Base-by-base conservation (phyloP, 495 filamentous ascomycete species). In the Annulohypoxylon stygium region DNA sequence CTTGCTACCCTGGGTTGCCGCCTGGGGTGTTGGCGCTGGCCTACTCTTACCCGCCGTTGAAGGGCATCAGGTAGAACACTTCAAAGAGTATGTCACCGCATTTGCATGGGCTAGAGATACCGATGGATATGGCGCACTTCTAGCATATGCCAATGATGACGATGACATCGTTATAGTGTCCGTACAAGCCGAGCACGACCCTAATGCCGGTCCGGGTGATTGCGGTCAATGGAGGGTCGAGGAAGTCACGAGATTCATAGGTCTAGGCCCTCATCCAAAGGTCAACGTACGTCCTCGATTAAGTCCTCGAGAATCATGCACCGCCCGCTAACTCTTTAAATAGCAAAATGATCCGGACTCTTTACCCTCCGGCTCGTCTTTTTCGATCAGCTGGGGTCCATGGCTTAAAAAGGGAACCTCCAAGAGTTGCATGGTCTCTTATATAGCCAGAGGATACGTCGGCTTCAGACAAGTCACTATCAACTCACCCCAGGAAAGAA, bases 11-110 rank as follows among this genome's bases (percentile, higher is more conserved):
- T 79, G 77, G 77, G 25, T 79, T 14, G 59, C 70, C 16, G 70
- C 72, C 4, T 86, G 83, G 83, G 83, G 84, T 4, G 75, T 86
- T 0, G 84, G 84, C n/a, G 82, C 80, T 48, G 78, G 82, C 5
- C 43, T 86, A 11, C 69, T 85, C n/a, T 72, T 86, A n/a, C 84
- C 84, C 4, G 72, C 55, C 9, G 54, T 50, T 9, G 55, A 65
- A 26, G 75, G 71, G 18, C 70, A 70, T 16, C 37, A 48, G 39
- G 4, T 74, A 1, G 68, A 79, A 58, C 77, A 80, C 16, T 64
- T 64, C 7, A 79, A 79, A 18, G 84, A 86, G 77, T 80, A 81
- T 59, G 76, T 86, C 37, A 74, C 76, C 12, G 73, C 79, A 1
- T 82, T 86, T 48, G 78, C 84, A 3, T 86, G 84, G 84, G 79